phyloP scores from a whole-genome alignment of 2,329 filamentous ascomycete species.

The Microsporum canis region DNA sequence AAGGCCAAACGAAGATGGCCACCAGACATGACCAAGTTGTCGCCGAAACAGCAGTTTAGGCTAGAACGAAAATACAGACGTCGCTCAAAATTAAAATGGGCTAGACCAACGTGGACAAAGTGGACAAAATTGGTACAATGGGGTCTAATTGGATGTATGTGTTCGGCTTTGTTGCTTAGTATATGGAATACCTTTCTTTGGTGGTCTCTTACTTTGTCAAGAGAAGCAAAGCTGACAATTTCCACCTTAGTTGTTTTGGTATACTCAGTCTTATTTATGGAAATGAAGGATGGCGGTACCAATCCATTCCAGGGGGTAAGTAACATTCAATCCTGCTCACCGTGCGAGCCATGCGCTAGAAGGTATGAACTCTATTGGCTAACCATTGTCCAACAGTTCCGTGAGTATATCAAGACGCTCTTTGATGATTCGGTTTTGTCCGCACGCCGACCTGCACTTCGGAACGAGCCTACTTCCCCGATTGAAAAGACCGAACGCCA shows the following conservation, averaged over 20 bases:
- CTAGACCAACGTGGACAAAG: constrained; percentile 48
- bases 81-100: constrained; percentile 50
- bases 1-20: constrained; percentile 53
- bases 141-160: constrained; percentile 41
- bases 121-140: constrained; percentile 48
- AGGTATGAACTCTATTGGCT: background rate
- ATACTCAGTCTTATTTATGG: constrained; percentile 36
- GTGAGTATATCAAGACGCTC: background rate
- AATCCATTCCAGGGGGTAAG: constrained; percentile 34
- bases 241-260: constrained; percentile 25
- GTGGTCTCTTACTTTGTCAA: background rate
- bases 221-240: constrained; percentile 6
- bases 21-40: constrained; percentile 51
- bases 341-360: background rate
- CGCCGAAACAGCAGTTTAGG: constrained; percentile 55
- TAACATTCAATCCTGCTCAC: background rate
- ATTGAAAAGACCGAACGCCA: background rate
- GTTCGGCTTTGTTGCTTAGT: background rate
- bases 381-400: constrained; percentile 5
- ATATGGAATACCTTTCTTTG: background rate
- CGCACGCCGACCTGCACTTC: constrained; percentile 3
- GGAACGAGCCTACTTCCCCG: background rate
- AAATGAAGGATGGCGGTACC: constrained; percentile 30
- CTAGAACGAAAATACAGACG: constrained; percentile 55
- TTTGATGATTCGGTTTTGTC: constrained; percentile 8